A percentile compares a stretch with the other conserved stretches of the same genome.
These are phyloP conservation scores for Stentor coeruleus DNA, from an alignment of 73 alveolate species.

Conservation along the genomic window DNA sequence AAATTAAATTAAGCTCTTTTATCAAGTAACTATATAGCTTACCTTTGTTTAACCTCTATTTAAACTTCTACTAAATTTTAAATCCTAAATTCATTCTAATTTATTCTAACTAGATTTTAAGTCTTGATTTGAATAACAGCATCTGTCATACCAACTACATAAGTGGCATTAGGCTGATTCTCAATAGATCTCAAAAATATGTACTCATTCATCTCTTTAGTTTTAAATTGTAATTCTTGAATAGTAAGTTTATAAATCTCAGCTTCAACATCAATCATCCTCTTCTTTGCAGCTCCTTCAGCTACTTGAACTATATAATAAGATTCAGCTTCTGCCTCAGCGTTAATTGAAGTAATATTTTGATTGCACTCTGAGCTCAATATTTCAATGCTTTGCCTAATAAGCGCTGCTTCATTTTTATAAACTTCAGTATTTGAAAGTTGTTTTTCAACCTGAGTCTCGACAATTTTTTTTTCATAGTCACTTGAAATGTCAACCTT, in stretches of 20 bases:
- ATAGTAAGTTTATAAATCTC: not conserved
- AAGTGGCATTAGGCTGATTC: not conserved
- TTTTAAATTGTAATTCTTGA: too few species aligned
- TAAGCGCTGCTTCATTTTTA: not conserved
- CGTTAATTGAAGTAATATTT: not conserved
- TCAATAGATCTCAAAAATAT: not conserved
- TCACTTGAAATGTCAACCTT: not conserved
- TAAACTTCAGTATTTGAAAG: not conserved
- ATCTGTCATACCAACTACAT: not conserved
- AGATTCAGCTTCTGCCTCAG: not conserved
- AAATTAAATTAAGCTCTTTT: too few species aligned
- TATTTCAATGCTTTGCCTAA: not conserved
- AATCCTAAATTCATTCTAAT: too few species aligned
- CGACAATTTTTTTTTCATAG: not conserved
- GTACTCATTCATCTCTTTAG: not conserved
- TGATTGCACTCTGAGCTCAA: not conserved
- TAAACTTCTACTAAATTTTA: too few species aligned
- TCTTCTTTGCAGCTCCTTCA: conserved; percentile 4
- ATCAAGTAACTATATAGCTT: too few species aligned
- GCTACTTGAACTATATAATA: not conserved
- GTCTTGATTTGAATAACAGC: not conserved
- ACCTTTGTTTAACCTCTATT: too few species aligned
- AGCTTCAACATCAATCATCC: not conserved
- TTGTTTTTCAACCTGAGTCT: not conserved
- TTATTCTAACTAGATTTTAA: too few species aligned